Base-by-base conservation (phyloP, 225 moss, liverwort and hornwort species). In the Ulota crispa region DNA sequence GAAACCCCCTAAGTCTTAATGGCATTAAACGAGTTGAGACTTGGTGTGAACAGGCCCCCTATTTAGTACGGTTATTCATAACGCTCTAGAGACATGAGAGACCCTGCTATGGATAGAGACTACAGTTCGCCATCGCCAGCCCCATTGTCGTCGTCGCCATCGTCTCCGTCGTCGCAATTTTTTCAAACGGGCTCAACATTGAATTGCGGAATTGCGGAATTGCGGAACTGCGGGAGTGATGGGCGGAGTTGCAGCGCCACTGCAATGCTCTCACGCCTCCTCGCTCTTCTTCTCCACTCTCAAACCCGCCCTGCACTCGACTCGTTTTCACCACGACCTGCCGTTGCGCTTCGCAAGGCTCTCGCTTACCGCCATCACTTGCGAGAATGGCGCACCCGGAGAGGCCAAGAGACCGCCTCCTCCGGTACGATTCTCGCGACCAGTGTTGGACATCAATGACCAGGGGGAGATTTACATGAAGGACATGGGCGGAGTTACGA, bases 401-500 rank as follows among this genome's bases (percentile, higher is more conserved):
- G 74, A 72, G 13, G 47, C 24, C 9, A 78, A 68, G 32, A 67
- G 53, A 23, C 9, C 42, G 1, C 63, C 57, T 14, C 62, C 82
- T 6, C n/a, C n/a, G n/a, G 14, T 26, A 41, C 61, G 80, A 32
- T 5, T 67, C 14, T 41, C 60, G 5, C 78, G 76, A 7, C 85
- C 88, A 8, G 62, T 88, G 16, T 45, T 88, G 28, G 88, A 76
- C 19, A 72, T 88, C 2, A 45, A 88, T 52, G 88, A 88, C 13
- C 72, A 80, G 53, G 88, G 88, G 2, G 88, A 88, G 24, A 53
- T 90, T 82, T 82, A 52, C 21, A 31, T 90, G 13, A 84, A 82
- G 78, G 82, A 74, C 21, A 77, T 70, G 32, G 84, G 86, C 3
- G 77, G 73, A 23, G 10, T 1, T 11, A 43, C 3, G 6, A 64